phyloP scores from a whole-genome alignment of 2,329 filamentous ascomycete genomes.

The Alternaria conjuncta region DNA sequence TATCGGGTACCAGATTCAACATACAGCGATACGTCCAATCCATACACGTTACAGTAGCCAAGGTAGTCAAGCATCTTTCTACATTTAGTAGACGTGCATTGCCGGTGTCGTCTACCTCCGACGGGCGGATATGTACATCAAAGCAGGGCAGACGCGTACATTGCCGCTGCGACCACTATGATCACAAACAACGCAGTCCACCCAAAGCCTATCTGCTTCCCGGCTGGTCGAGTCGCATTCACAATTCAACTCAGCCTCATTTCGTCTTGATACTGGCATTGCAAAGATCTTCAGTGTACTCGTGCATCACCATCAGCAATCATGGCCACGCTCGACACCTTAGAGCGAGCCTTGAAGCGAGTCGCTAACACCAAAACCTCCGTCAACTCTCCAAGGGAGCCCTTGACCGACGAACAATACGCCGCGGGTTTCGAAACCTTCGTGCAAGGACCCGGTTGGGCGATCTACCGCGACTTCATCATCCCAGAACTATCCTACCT shows the following conservation, averaged over 20 bases:
- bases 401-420: background rate
- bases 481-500: conserved; percentile 55
- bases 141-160: background rate
- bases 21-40: background rate
- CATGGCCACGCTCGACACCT: background rate
- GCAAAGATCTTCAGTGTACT: background rate
- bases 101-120: background rate
- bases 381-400: background rate
- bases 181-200: background rate
- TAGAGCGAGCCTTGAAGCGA: background rate
- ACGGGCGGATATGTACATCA: background rate
- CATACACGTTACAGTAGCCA: background rate
- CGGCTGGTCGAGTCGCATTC: background rate
- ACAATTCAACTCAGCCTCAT: background rate
- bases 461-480: conserved; percentile 49
- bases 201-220: background rate
- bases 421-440: conserved; percentile 55
- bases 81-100: background rate
- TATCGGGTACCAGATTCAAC: background rate
- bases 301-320: background rate
- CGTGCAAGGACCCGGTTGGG: conserved; percentile 42
- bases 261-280: background rate
- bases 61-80: background rate
- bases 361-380: background rate
- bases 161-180: background rate